Conservation (phyloP, 805 yeast genomes). For the Jamesozyma gamospora region DNA sequence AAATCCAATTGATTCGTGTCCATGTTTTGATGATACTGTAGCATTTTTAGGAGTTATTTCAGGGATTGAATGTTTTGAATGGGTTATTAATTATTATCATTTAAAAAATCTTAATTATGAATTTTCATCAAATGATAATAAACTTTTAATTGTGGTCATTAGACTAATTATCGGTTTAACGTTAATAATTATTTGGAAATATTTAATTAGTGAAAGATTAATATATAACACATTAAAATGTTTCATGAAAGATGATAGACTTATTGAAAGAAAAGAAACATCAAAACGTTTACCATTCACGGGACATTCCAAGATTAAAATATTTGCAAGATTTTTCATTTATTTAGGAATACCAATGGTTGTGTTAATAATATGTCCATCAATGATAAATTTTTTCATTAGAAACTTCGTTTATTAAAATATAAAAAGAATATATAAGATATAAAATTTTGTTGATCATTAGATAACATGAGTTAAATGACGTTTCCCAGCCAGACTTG, state of each 20-base stretch:
- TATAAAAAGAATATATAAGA: background rate
- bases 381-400: background rate
- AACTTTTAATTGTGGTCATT: conserved; percentile 24
- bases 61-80: conserved; percentile 62
- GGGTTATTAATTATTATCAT: conserved; percentile 31
- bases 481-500: conserved; percentile 16
- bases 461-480: conserved; percentile 7
- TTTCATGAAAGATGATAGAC: conserved; percentile 19
- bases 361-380: conserved; percentile 30
- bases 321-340: conserved; percentile 63
- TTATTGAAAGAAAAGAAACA: conserved; percentile 12
- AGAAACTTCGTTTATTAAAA: background rate
- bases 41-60: conserved; percentile 83
- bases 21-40: conserved; percentile 91
- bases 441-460: background rate
- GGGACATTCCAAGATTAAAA: conserved; percentile 63
- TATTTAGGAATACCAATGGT: conserved; percentile 70
- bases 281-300: conserved; percentile 42
- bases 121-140: conserved; percentile 6
- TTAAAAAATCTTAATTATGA: conserved; percentile 3
- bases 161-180: conserved; percentile 55
- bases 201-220: conserved; percentile 52
- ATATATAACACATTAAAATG: conserved; percentile 39
- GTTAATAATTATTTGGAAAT: conserved; percentile 63
- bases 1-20: conserved; percentile 85